Base-by-base conservation (phyloP, 129 eudicot genomes). In the Pseudognaphalium luteoalbum region DNA sequence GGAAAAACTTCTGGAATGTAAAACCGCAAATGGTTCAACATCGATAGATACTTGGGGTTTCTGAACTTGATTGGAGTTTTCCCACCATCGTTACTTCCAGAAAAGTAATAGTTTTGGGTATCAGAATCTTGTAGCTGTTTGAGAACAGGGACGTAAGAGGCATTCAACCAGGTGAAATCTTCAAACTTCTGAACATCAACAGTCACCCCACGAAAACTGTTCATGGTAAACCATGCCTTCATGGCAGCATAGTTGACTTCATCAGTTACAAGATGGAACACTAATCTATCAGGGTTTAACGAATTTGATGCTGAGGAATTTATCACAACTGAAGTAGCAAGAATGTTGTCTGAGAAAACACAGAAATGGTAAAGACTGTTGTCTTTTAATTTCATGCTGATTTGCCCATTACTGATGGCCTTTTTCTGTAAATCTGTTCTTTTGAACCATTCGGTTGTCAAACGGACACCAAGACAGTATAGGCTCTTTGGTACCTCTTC, bases 1-100 rank as follows among this genome's bases (percentile, higher is more conserved):
- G 90, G 90, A 66, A 80, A 86, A 58, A 86, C 87, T 65, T 86
- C 90, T 2, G 90, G 90, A 71, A 86, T 83, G 76, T 86, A 86
- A 68, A 86, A 86, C 67, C 90, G 51, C 35, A 86, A 83, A 70
- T 86, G 90, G 82, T 86, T 86, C 60, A 86, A 79, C 84, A 86
- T 81, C 4, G 90, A 86, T 15, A 83, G 68, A 70, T 86, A 86
- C n/a, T 86, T 86, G 0, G 90, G 90, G 68, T 86, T 86, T 68
- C 90, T 66, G 64, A 72, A 86, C 75, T 86, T 86, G 7, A 86
- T 86, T 6, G 88, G 90, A 10, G 85, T 83, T 63, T 69, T 77
- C 44, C 85, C 85, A 37, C 78, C 82, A 70, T 77, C 85, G 6
- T 77, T 80, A 42, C 68, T 76, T 70, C 90, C 90, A 8, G 87